Evolutionary conservation across 805 yeast genomes (phyloP), one percentile per base, ranked within the genome.

Genomic region (Alloascoidea africana): DNA sequence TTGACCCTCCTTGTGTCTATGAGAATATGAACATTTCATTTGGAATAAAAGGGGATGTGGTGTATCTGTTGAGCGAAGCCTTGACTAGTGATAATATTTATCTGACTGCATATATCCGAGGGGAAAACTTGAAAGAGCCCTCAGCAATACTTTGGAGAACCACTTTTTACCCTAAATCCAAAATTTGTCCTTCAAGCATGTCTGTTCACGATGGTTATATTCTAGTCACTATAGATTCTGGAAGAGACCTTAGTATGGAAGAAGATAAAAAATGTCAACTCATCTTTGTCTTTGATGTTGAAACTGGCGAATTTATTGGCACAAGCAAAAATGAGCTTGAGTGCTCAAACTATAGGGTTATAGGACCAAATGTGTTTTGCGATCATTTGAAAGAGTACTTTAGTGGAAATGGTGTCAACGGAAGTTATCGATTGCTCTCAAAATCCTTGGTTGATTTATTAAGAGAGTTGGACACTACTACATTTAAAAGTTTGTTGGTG

Each of bases 321-420:
- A n/a, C n/a, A 8, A 8, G n/a, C 30, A 23, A 23, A 23, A 23
- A 23, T 23, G 13, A 23, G n/a, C 30, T 23, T 23, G 13, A 23
- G n/a, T 23, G 30, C n/a, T 23, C 30, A 23, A 23, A 23, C n/a
- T 23, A 23, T 23, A 23, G 30, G n/a, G n/a, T 23, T 23, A 23
- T 23, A 8, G n/a, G n/a, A 8, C n/a, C 30, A 23, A 23, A 23
- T 23, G 30, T 23, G n/a, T 23, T 23, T 23, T 23, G 30, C n/a
- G 30, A 23, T 23, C n/a, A 23, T 23, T 23, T n/a, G n/a, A 23
- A 23, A 8, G n/a, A 23, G n/a, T 8, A 8, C n/a, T 23, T 8
- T 23, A n/a, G 30, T 23, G 30, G 30, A 8, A 8, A 23, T 23
- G 30, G 30, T 23, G 8, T 23, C 8, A 23, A 23, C n/a, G 30